These are phyloP conservation scores for Mytilinidion resinicola DNA, from an alignment of 495 filamentous ascomycete genomes.

Conservation along the genomic window DNA sequence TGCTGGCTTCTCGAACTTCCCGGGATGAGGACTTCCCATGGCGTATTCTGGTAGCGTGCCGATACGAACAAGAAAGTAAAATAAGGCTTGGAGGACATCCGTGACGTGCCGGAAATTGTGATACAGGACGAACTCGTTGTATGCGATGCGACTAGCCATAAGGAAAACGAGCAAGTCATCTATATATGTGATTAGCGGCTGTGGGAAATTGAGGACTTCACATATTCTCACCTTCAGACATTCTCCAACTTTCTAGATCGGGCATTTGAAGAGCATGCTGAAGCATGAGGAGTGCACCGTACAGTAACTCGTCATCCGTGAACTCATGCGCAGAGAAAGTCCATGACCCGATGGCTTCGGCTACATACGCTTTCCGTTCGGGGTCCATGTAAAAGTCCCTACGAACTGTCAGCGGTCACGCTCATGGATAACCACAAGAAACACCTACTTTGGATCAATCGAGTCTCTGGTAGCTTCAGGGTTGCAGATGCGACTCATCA, in stretches of 20 bases:
- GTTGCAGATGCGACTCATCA: constrained; percentile 89
- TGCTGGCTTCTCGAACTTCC: constrained; percentile 41
- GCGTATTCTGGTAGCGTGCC: constrained; percentile 67
- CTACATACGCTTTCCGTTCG: constrained; percentile 57
- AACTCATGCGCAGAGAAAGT: constrained; percentile 83
- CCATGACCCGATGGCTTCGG: constrained; percentile 70
- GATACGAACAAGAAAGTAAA: constrained; percentile 82
- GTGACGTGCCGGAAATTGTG: constrained; percentile 98
- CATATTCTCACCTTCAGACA: constrained; percentile 55
- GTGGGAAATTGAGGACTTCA: background rate
- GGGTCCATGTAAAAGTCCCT: constrained; percentile 45
- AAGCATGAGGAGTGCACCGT: constrained; percentile 74
- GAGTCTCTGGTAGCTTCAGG: constrained; percentile 53
- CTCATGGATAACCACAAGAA: too few relatives aligned
- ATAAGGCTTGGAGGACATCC: constrained; percentile 90
- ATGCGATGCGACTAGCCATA: constrained; percentile 75
- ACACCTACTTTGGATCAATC: constrained; percentile 42
- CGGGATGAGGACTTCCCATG: constrained; percentile 22
- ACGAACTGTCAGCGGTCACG: constrained; percentile 1
- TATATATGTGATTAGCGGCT: constrained; percentile 18
- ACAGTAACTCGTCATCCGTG: constrained; percentile 78
- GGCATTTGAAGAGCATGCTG: constrained; percentile 81
- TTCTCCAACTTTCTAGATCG: constrained; percentile 69
- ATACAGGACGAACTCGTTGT: constrained; percentile 94
- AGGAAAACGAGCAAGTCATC: constrained; percentile 70